A percentile compares a stretch with the other conserved stretches of the same genome.
phyloP scores from a whole-genome alignment of 2,329 filamentous ascomycete species.

The Lasiodiplodia gonubiensis region DNA sequence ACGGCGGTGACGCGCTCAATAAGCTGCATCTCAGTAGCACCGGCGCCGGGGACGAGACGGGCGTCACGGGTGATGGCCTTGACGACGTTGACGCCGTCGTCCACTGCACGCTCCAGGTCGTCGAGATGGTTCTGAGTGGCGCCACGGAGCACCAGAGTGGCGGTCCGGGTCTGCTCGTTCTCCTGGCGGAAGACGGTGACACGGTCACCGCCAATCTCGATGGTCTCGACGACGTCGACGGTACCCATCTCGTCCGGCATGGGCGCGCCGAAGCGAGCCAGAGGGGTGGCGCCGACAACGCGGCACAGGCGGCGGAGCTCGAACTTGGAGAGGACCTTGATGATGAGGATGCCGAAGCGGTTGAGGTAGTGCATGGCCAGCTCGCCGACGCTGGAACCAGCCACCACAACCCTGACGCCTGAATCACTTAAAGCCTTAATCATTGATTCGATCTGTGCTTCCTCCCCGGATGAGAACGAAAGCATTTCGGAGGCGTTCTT shows the following conservation, averaged over 20 bases:
- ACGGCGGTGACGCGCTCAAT: conserved; percentile 89
- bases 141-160: conserved; percentile 90
- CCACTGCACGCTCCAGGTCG: conserved; percentile 94
- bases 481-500: conserved; percentile 99
- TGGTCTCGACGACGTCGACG: conserved; percentile 93
- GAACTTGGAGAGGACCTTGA: conserved; percentile 98
- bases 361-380: conserved; percentile 97
- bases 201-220: conserved; percentile 96
- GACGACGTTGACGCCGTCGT: conserved; percentile 97
- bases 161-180: conserved; percentile 86
- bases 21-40: conserved; percentile 91
- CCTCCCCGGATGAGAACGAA: conserved; percentile 97
- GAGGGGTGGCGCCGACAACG: conserved; percentile 94
- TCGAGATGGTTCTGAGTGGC: conserved; percentile 98
- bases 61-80: conserved; percentile 97
- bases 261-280: conserved; percentile 91
- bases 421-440: conserved; percentile 98
- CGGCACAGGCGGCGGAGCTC: conserved; percentile 93
- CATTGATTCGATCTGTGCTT: conserved; percentile 83
- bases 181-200: conserved; percentile 99
- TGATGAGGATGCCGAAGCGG: conserved; percentile 92
- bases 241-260: conserved; percentile 99
- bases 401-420: conserved; percentile 87
- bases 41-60: conserved; percentile 88
- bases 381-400: conserved; percentile 92